These are phyloP conservation scores for Globisporangium perplexum DNA, from an alignment of 352 stramenopile genomes.

Conservation along the genomic window DNA sequence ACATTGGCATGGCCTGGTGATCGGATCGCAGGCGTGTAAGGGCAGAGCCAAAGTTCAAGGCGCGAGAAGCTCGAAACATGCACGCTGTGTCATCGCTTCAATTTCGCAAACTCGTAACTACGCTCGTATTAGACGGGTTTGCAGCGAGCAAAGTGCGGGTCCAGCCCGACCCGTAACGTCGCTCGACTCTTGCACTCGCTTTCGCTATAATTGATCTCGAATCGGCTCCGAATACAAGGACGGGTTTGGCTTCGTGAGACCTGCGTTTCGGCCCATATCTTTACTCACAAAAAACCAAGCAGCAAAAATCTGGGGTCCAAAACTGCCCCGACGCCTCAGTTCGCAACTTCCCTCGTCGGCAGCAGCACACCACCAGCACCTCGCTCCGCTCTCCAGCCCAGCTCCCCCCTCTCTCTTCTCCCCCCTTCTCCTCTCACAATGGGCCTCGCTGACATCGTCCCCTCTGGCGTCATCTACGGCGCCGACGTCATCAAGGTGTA, in stretches of 20 bases:
- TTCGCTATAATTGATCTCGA: background rate
- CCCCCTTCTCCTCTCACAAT: constrained; percentile 26
- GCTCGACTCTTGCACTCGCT: too few species aligned
- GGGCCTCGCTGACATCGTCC: constrained; percentile 82
- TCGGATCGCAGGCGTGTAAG: too few species aligned
- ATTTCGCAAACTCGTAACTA: too few species aligned
- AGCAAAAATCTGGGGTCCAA: constrained; percentile 1
- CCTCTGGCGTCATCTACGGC: constrained; percentile 82
- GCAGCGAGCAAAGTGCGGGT: too few species aligned
- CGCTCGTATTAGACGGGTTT: too few species aligned
- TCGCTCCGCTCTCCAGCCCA: background rate
- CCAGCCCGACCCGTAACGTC: too few species aligned
- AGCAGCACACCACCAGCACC: constrained; percentile 5
- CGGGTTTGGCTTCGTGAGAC: background rate
- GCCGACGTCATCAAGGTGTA: constrained; percentile 89
- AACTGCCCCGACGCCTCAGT: constrained; percentile 2
- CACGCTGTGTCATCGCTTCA: too few species aligned
- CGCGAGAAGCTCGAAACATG: too few species aligned
- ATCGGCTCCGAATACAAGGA: background rate
- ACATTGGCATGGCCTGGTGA: too few species aligned
- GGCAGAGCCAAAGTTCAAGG: too few species aligned
- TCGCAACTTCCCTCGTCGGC: constrained; percentile 14
- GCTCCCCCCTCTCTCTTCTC: background rate
- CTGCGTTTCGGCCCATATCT: constrained; percentile 5
- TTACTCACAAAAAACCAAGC: constrained; percentile 3